phyloP scores from a whole-genome alignment of 2,329 filamentous ascomycete genomes.

The Fusarium bulbicola region DNA sequence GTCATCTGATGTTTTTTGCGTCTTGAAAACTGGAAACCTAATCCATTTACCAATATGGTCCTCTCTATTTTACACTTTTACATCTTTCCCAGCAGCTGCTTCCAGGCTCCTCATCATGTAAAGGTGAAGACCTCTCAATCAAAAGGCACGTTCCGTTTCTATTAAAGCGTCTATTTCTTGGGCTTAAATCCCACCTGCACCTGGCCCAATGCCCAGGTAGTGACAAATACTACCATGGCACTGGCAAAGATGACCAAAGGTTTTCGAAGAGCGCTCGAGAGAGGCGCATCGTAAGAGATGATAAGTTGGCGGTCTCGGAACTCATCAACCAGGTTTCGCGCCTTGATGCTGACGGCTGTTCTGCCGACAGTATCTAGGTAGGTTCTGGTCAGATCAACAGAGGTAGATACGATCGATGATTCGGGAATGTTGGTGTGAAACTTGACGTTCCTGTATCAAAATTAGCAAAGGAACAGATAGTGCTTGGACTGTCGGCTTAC shows the following conservation, averaged over 20 bases:
- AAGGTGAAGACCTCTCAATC: slow-evolving; percentile 7
- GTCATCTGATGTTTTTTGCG: slow-evolving; percentile 8
- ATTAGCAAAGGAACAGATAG: slow-evolving; percentile 39
- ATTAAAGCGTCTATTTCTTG: slow-evolving; percentile 48
- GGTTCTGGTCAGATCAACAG: slow-evolving; percentile 76
- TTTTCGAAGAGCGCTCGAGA: slow-evolving; percentile 80
- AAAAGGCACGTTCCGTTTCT: slow-evolving; percentile 16
- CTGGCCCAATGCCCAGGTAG: slow-evolving; percentile 78
- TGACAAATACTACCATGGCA: slow-evolving; percentile 76
- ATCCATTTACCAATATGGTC: slow-evolving; percentile 19
- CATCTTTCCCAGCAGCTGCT: slow-evolving; percentile 24
- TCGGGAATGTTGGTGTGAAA: slow-evolving; percentile 77
- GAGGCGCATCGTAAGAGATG: slow-evolving; percentile 87
- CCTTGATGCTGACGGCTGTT: slow-evolving; percentile 81
- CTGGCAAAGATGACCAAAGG: slow-evolving; percentile 83
- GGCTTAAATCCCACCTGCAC: slow-evolving; percentile 81
- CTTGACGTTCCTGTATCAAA: slow-evolving; percentile 75
- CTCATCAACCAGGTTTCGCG: slow-evolving; percentile 90
- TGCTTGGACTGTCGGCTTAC: slow-evolving; percentile 58
- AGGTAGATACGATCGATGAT: slow-evolving; percentile 66
- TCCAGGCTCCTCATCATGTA: slow-evolving; percentile 10
- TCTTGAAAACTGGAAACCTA: slow-evolving; percentile 1
- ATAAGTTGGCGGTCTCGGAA: slow-evolving; percentile 83
- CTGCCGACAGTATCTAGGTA: slow-evolving; percentile 95
- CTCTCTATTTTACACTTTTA: slow-evolving; percentile 41